phyloP scores from a whole-genome alignment of 306 rosid species.

The Cicer chorassanicum region DNA sequence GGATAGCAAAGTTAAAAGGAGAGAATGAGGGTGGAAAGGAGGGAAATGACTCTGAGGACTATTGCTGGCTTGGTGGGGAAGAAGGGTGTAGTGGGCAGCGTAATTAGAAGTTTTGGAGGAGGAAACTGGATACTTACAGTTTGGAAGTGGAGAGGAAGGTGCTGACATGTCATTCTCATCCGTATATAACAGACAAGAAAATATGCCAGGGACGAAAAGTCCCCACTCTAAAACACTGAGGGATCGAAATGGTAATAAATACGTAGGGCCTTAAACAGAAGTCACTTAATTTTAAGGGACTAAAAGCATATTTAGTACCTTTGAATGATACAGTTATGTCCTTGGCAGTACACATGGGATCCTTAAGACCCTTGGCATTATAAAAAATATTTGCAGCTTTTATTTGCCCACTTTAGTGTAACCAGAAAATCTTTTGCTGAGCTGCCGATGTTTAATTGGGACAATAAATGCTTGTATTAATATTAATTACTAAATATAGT shows the following conservation, averaged over 20 bases:
- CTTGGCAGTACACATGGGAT: conserved; percentile 3
- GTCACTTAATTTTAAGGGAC: not conserved
- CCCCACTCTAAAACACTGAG: not conserved
- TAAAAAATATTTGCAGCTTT: conserved; percentile 11
- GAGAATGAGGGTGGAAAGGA: not conserved
- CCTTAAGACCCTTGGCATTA: conserved; percentile 14
- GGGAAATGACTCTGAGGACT: not conserved
- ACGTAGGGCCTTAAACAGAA: not conserved
- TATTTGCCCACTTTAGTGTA: not conserved
- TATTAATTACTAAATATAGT: not conserved
- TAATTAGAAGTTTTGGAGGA: not conserved
- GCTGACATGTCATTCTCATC: not conserved
- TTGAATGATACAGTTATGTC: not conserved
- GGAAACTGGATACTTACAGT: not conserved
- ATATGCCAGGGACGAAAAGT: not conserved
- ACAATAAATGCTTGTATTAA: not conserved
- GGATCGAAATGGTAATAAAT: conserved; percentile 4
- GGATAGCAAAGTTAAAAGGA: not conserved
- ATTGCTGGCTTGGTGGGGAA: not conserved
- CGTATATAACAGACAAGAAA: not conserved
- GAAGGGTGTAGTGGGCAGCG: not conserved
- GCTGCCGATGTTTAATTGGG: not conserved
- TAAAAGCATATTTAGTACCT: not conserved
- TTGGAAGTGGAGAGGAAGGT: conserved; percentile 1
- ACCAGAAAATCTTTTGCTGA: not conserved